Base-by-base conservation (phyloP, 768 basidiomycete genomes). In the Chiua virens region DNA sequence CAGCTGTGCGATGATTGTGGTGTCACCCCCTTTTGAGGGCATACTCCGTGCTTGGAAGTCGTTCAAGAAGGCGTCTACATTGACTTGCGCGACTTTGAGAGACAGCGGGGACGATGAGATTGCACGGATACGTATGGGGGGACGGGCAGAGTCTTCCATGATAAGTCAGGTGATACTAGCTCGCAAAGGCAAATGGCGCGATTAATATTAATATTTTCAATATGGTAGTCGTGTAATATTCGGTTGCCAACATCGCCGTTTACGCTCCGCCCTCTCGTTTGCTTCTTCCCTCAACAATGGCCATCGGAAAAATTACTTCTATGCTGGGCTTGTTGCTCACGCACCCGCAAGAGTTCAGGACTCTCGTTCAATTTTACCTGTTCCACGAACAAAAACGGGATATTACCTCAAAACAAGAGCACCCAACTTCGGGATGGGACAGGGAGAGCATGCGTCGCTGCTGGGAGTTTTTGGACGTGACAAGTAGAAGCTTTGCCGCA, bases 401-500 rank as follows among this genome's bases (percentile, higher is more conserved):
- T 61, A 89, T 98, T 60, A 83, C 89, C 39, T 76, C 82, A 2
- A 73, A 82, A 50, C 71, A 79, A 55, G 90, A 98, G 60, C 82
- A 89, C 58, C 73, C 79, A 0, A 84, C 86, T 18, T 89, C 92
- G 2, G 92, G 92, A 38, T 98, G 89, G 85, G 85, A 97, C 72
- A 77, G 96, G 49, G 64, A 79, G 35, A 75, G 82, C 9, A 99
- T 99, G 96, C 81, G 84, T 49, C 77, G 82, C 38, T 98, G 94
- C 64, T 98, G 94, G 95, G 75, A 80, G 8, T 86, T 93, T 60
- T 75, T 98, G 47, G 95, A 98, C 76, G 49, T 76, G 71, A 95
- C 94, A 5, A 92, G 91, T 58, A 73, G 96, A 59, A 91, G 87
- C 71, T 99, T 97, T 60, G 79, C 92, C 0, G 84, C 88, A 1